Base-by-base conservation (phyloP, 805 yeast species). In the Citeromyces matritensis region DNA sequence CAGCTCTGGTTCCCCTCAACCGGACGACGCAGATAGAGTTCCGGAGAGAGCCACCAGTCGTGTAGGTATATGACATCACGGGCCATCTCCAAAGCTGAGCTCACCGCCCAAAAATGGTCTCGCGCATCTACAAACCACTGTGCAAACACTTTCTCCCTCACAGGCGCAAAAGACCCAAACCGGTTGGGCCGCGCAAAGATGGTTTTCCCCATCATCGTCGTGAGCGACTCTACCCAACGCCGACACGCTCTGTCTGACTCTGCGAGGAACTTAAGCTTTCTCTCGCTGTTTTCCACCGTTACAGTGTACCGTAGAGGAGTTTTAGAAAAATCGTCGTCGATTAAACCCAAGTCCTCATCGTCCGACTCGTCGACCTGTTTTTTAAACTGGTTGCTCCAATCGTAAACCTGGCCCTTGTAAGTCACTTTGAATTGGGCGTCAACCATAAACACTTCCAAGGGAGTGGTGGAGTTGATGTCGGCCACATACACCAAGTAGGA, bases 21-120 rank as follows among this genome's bases (percentile, higher is more conserved):
- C 0, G 98, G 98, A 31, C 99, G 63, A 39, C 98, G 69, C 56
- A 91, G 59, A 44, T 91, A 93, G 3, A 91, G 49, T 51, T 91
- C 98, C 0, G 99, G 99, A 4, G 88, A 70, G 15, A 91, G 60
- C 98, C 98, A 91, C 99, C 99, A 91, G 46, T 88, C 99, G 47
- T 91, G 96, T 31, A 91, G 84, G 49, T 76, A 91, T 23, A 91
- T 78, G 1, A 80, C 88, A 58, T 91, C 97, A 41, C 75, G 74
- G 0, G 98, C 97, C 81, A 82, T 77, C 41, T 80, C 84, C 33
- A 91, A 59, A 0, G 97, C 98, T 8, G 85, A 74, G 21, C 94
- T 80, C 3, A 85, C 74, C 2, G 96, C 93, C 96, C 97, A 91
- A 58, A 84, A 79, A 51, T 91, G 82, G 52, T 91, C 99, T 45